A percentile compares a stretch with the other conserved stretches of the same genome.
Evolutionary conservation across 2,329 filamentous ascomycete genomes (phyloP).

Genomic region (Venturia aucupariae): DNA sequence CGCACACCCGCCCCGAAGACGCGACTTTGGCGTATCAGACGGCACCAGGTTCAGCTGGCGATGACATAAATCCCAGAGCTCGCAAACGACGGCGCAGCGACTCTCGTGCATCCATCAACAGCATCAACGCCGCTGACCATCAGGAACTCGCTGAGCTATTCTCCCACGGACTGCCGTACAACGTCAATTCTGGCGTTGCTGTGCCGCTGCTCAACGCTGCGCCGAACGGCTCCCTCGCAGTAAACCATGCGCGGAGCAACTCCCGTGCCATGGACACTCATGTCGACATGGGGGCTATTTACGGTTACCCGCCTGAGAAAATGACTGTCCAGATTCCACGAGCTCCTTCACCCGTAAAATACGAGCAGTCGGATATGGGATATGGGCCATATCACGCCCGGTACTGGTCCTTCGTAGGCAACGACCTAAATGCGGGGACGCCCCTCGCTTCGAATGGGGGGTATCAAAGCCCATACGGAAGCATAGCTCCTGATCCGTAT

Average conservation of each 20-base stretch:
- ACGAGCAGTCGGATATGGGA: constrained; percentile 2
- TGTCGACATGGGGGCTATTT: constrained; percentile 9
- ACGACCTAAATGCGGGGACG: constrained; percentile 3
- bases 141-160: constrained; percentile 12
- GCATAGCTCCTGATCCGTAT: constrained; percentile 7
- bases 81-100: constrained; percentile 11
- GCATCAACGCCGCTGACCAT: constrained; percentile 13
- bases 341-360: constrained; percentile 9
- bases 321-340: constrained; percentile 5
- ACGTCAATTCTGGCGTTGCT: not conserved
- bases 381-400: constrained; percentile 14
- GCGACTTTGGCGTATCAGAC: constrained; percentile 7
- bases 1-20: constrained; percentile 8
- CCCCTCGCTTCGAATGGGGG: constrained; percentile 11
- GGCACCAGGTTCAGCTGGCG: not conserved
- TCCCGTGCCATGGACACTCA: constrained; percentile 7
- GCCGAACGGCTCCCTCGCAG: not conserved
- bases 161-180: constrained; percentile 5
- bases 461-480: constrained; percentile 12
- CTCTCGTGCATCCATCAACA: constrained; percentile 7
- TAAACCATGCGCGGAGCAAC: constrained; percentile 3
- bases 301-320: constrained; percentile 8
- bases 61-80: constrained; percentile 13
- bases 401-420: constrained; percentile 14
- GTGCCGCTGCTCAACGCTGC: constrained; percentile 6